Evolutionary conservation across 306 rosid genomes (phyloP).

Genomic region (Senna tora): DNA sequence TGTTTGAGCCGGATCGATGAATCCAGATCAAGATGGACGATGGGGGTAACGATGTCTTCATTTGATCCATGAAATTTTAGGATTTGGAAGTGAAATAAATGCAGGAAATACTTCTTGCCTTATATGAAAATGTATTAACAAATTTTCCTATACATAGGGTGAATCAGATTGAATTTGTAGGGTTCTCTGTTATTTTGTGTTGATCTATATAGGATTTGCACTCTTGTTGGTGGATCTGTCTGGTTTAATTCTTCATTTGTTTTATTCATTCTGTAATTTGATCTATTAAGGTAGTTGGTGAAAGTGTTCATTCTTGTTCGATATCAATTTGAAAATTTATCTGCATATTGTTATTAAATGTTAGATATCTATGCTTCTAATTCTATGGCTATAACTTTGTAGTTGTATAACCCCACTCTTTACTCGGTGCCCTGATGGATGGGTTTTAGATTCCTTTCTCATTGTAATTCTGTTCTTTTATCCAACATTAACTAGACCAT

Average conservation of each 20-base stretch:
- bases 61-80: slow-evolving; percentile 32
- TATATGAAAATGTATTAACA: neutral
- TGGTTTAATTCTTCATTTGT: neutral
- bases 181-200: slow-evolving; percentile 39
- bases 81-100: slow-evolving; percentile 23
- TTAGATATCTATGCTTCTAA: neutral
- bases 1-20: slow-evolving; percentile 37
- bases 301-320: neutral
- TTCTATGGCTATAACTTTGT: neutral
- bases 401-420: neutral
- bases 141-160: slow-evolving; percentile 34
- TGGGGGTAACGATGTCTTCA: slow-evolving; percentile 23
- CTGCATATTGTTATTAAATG: neutral
- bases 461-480: neutral
- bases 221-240: slow-evolving; percentile 35
- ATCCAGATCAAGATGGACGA: slow-evolving; percentile 4
- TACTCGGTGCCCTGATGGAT: neutral
- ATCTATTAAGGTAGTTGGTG: neutral
- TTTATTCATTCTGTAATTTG: slow-evolving; percentile 33
- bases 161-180: slow-evolving; percentile 30
- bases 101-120: neutral
- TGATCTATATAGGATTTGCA: slow-evolving; percentile 23
- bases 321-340: neutral
- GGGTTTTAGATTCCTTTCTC: neutral
- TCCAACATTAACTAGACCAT: neutral